Base-by-base conservation (phyloP, 352 stramenopile species). In the Pythium dissotocum region DNA sequence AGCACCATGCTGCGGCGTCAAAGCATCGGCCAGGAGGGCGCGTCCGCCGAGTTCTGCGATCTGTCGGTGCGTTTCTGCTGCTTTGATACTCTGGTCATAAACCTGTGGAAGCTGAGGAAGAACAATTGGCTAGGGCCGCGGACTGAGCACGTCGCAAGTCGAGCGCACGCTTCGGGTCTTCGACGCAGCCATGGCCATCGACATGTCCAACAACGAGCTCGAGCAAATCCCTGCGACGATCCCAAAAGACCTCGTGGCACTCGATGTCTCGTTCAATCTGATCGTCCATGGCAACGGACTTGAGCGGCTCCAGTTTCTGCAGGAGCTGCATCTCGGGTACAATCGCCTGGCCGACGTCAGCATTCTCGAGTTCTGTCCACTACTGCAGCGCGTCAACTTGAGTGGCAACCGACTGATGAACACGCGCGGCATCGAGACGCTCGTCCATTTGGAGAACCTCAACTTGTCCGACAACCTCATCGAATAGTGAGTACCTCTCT, bases 391-490 rank as follows among this genome's bases (percentile, higher is more conserved):
- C 14, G 64, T 91, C 42, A 93, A 91, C 38, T 67, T 93, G 26
- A 89, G 82, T 48, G 85, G 85, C 51, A 93, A 93, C 59, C 72
- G 85, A 16, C 63, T 91, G 5, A 77, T 77, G 53, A 84, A 77
- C 63, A 90, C 83, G 3, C 79, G 75, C 69, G 85, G 85, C 2
- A 70, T 93, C n/a, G 85, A 93, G 70, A 80, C 79, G 51, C 80
- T 93, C 1, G 65, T 74, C 8, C 72, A 58, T 14, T 72, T 93
- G n/a, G 79, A 91, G 53, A 76, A 81, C 52, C 53, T 93, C 35
- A 80, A 91, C 18, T 53, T 93, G 4, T 91, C 83, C 0, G 85
- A 93, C 44, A 91, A 93, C 53, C 76, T 93, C 46, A 90, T 93
- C 40, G 83, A 91, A 57, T 76, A 76, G 85, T 91, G 80, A 60